Evolutionary conservation across 2,329 filamentous ascomycete species (phyloP).

Genomic region (Parascedosporium putredinis): DNA sequence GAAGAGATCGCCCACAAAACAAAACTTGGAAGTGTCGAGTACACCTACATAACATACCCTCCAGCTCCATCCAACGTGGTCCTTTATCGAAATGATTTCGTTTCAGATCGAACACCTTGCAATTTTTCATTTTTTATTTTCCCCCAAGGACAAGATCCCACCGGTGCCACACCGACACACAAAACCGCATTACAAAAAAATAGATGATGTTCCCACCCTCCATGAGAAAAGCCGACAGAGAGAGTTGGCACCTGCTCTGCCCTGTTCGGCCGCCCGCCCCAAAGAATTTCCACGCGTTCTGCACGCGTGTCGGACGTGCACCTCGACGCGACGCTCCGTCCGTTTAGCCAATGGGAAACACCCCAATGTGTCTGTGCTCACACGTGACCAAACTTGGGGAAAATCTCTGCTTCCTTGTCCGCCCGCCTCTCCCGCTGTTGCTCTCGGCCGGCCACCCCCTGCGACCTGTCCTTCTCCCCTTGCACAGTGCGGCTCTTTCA

Average conservation of each 20-base stretch:
- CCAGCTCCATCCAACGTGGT: too few relatives aligned
- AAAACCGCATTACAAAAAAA: too few relatives aligned
- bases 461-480: too few relatives aligned
- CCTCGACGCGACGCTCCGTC: neutral
- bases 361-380: neutral
- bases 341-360: neutral
- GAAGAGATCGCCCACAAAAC: neutral
- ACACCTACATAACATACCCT: too few relatives aligned
- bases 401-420: neutral
- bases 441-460: neutral
- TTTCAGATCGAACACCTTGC: constrained; percentile 4
- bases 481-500: neutral
- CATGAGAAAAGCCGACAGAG: neutral
- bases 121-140: too few relatives aligned
- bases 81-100: neutral
- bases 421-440: neutral
- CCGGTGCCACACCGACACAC: constrained; percentile 1
- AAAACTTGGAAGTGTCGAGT: neutral
- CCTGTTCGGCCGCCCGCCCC: too few relatives aligned
- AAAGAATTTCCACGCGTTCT: neutral
- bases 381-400: neutral
- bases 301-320: constrained; percentile 1
- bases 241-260: neutral
- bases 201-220: constrained; percentile 5
- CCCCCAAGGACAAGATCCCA: neutral